Base-by-base conservation (phyloP, 2,329 filamentous ascomycete species). In the Fusarium chlamydosporum region DNA sequence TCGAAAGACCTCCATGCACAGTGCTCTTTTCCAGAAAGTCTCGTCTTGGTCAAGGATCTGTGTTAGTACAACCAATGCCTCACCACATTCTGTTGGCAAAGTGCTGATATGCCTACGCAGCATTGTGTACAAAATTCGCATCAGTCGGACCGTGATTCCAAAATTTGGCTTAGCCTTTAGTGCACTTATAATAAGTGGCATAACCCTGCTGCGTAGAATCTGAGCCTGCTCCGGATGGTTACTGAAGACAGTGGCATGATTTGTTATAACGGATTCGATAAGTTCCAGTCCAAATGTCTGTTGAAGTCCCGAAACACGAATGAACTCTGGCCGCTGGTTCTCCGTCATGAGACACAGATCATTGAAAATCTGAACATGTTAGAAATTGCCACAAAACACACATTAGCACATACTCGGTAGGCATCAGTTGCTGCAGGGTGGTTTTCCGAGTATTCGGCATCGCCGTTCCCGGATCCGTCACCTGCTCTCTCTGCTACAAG, bases 1-100 rank as follows among this genome's bases (percentile, higher is more conserved):
- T 57, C 92, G 88, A 72, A 97, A 93, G 0, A 97, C 88, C 76
- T 99, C 96, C 87, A 99, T 92, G 67, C 93, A 96, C 7, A 98
- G 80, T 1, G 93, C 90, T 60, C 95, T 86, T 77, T 95, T 97
- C 96, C 96, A 99, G 6, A 89, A 75, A 0, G 89, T 84, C 3
- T 91, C 89, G 67, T 98, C 96, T 51, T 94, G 92, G 74, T 99
- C 96, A 15, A 98, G 85, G 66, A 97, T 86, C 68, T 96, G 92
- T 4, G 92, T 96, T 42, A 98, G 81, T 23, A 96, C 85, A 15
- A 91, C 89, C 18, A 98, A 82, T 1, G 92, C 91, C 74, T 95
- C 92, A 51, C 94, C 92, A 64, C 93, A 94, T 78, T 98, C 94
- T 6, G 87, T 84, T 4, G 90, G 85, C 50, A 98, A 82, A 38